Conservation (phyloP, 371 early-diverging fungal genomes). For the Thermomucor indicae-seudaticae region DNA sequence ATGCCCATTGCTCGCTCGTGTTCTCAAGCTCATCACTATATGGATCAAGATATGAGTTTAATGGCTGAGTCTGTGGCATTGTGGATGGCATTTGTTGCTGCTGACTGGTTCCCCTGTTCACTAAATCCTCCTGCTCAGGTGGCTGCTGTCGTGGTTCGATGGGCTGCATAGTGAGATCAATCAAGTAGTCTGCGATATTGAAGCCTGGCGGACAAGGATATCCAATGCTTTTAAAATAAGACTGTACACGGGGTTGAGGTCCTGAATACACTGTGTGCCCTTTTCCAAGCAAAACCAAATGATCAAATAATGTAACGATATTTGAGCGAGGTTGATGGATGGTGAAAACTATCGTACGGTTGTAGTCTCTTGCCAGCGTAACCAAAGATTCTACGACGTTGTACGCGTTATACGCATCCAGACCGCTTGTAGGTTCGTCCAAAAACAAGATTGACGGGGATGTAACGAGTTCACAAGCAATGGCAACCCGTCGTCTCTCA, state of each 20-base stretch:
- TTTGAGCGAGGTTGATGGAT: constrained; percentile 96
- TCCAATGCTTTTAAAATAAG: constrained; percentile 67
- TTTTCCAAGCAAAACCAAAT: constrained; percentile 80
- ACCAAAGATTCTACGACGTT: constrained; percentile 87
- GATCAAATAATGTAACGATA: constrained; percentile 88
- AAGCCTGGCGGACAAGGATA: constrained; percentile 84
- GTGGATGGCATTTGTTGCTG: too few species aligned
- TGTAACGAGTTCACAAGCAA: constrained; percentile 86
- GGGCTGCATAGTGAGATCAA: constrained; percentile 75
- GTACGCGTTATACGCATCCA: constrained; percentile 90
- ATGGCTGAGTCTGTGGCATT: neutral
- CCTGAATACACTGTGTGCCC: constrained; percentile 85
- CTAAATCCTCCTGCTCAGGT: too few species aligned
- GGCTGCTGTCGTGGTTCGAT: constrained; percentile 15
- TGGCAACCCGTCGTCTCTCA: constrained; percentile 80
- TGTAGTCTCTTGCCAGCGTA: constrained; percentile 72
- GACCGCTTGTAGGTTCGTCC: constrained; percentile 94
- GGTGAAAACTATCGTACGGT: constrained; percentile 88
- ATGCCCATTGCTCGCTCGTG: constrained; percentile 42
- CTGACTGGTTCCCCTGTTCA: too few species aligned
- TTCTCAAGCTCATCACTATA: constrained; percentile 29
- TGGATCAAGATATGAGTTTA: constrained; percentile 8
- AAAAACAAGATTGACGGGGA: constrained; percentile 88
- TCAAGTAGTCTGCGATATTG: constrained; percentile 90
- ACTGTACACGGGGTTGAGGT: constrained; percentile 39